phyloP scores from a whole-genome alignment of 352 stramenopile species.

The Phytophthora citrophthora region DNA sequence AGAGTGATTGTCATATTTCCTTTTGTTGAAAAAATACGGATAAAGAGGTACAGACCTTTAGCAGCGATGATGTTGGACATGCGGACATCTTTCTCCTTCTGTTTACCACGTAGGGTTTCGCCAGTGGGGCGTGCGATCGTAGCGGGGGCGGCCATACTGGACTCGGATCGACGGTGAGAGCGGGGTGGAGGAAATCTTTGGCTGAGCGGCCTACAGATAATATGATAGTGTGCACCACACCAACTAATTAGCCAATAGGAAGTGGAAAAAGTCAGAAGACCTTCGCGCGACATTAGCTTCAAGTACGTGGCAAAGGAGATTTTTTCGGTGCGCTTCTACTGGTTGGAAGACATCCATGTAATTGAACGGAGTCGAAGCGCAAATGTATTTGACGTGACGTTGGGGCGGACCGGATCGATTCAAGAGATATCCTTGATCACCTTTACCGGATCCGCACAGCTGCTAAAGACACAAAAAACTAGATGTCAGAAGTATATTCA shows the following conservation, averaged over 20 bases:
- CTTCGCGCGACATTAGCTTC: not conserved
- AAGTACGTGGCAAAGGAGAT: not conserved
- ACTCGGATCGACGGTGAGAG: not conserved
- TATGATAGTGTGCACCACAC: not conserved
- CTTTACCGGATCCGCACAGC: slow-evolving; percentile 12
- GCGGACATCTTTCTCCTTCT: slow-evolving; percentile 98
- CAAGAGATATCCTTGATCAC: slow-evolving; percentile 3
- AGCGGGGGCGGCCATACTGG: slow-evolving; percentile 35
- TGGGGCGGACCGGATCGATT: slow-evolving; percentile 8
- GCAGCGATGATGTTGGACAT: slow-evolving; percentile 99
- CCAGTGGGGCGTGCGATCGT: slow-evolving; percentile 71
- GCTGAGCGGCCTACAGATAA: slow-evolving; percentile 5
- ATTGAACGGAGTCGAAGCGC: too few relatives aligned
- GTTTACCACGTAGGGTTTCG: slow-evolving; percentile 86
- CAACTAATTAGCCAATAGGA: not conserved
- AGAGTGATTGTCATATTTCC: not conserved
- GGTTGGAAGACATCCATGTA: not conserved
- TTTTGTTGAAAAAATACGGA: too few relatives aligned
- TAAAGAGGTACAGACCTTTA: slow-evolving; percentile 80
- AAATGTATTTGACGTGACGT: too few relatives aligned
- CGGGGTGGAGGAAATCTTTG: slow-evolving; percentile 30
- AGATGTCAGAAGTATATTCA: too few relatives aligned
- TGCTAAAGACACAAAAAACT: not conserved
- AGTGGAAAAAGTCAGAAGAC: not conserved
- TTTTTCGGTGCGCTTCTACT: not conserved